Evolutionary conservation across 495 filamentous ascomycete genomes (phyloP), one percentile per base, ranked within the genome.

Genomic region (Rhypophila decipiens): DNA sequence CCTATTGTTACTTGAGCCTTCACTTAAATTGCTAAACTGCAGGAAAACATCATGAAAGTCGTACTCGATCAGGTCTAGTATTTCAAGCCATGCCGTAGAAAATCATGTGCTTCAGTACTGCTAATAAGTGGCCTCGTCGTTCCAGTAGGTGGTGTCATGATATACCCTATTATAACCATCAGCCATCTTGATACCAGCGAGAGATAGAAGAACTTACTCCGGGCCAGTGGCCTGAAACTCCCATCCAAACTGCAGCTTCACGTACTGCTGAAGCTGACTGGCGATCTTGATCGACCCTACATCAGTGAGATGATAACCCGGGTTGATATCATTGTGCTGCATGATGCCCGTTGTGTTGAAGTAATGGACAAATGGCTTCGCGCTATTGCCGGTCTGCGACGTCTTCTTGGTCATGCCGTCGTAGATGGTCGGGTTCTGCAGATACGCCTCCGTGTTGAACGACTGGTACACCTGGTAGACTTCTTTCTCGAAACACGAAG

Each of bases 281-380:
- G 83, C 80, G 2, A 86, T 61, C 52, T 86, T 86, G 58, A 86
- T 71, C 42, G 83, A 79, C 0, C 83, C 82, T 10, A 84, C 75
- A 51, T 86, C 81, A 0, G 81, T 85, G 0, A 79, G 81, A 48
- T 87, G 83, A 51, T 68, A 81, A 55, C 69, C 67, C 11, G 82
- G 83, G 4, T 68, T 76, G 44, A 84, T 81, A 53, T 85, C 83
- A 46, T 85, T 85, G 52, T 87, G 81, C 55, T 85, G 80, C 51
- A 87, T 49, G 24, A 85, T 79, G 2, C 82, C 83, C 13, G 69
- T 77, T 2, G 80, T 85, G 57, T 83, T 78, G 60, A 86, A 86
- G 52, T 82, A 82, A 62, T 84, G 76, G 22, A 87, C 80, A 44
- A 81, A 86, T 0, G 75, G 70, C 31, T 68, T 58, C 12, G 58